Evolutionary conservation across 306 rosid genomes (phyloP).

Genomic region (Ceratonia siliqua): DNA sequence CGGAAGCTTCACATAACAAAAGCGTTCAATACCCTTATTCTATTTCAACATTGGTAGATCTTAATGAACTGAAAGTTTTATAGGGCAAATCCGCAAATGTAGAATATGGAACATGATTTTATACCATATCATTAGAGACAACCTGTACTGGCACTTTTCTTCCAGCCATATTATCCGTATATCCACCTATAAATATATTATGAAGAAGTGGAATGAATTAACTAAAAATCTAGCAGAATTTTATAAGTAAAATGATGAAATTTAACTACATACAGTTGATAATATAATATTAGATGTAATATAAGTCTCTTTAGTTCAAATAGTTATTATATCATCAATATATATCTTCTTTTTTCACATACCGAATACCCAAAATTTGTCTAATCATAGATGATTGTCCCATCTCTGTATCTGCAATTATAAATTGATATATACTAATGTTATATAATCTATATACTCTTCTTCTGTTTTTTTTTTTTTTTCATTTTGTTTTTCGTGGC

Average conservation of each 20-base stretch:
- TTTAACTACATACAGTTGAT: not conserved
- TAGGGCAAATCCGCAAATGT: not conserved
- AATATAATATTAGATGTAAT: not conserved
- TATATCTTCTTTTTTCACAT: not conserved
- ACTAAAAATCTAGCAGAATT: not conserved
- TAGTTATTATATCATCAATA: not conserved
- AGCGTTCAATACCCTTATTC: not conserved
- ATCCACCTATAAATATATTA: not conserved
- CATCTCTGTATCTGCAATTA: not conserved
- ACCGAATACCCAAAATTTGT: not conserved
- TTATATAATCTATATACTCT: not conserved
- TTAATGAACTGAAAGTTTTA: not conserved
- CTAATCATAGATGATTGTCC: not conserved
- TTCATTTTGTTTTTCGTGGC: too few species aligned
- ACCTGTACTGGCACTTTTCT: not conserved
- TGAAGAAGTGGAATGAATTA: not conserved
- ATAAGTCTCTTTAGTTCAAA: not conserved
- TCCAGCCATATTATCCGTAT: not conserved
- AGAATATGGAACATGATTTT: not conserved
- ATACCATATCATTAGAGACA: not conserved
- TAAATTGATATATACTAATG: not conserved
- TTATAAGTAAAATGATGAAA: not conserved
- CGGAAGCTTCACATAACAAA: conserved; percentile 32
- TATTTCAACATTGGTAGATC: not conserved
- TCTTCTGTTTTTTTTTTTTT: not conserved